Conservation (phyloP, 192 early-diverging fungal species). For the Coemansia sp. region DNA sequence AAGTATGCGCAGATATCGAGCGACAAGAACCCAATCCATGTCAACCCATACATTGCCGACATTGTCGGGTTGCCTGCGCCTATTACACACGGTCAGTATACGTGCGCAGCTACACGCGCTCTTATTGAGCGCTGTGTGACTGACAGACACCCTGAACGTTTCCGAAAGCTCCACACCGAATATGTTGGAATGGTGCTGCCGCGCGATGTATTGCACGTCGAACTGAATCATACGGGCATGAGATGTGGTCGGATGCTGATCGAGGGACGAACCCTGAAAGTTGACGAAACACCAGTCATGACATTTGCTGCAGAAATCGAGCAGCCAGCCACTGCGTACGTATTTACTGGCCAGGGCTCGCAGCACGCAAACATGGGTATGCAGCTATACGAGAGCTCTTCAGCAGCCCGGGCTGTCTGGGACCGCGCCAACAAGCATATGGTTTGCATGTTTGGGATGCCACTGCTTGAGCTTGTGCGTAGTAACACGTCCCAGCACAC, state of each 20-base stretch:
- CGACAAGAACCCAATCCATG: slow-evolving; percentile 74
- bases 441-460: slow-evolving; percentile 64
- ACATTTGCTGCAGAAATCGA: slow-evolving; percentile 84
- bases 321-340: slow-evolving; percentile 84
- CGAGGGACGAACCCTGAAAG: slow-evolving; percentile 79
- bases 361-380: slow-evolving; percentile 96
- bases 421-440: slow-evolving; percentile 87
- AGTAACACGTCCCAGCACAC: too few species aligned
- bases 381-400: slow-evolving; percentile 80
- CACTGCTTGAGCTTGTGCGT: too few species aligned
- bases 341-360: slow-evolving; percentile 97
- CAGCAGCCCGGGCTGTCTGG: slow-evolving; percentile 83
- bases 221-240: slow-evolving; percentile 90
- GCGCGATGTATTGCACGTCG: slow-evolving; percentile 73
- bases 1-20: too few species aligned
- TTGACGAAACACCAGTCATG: slow-evolving; percentile 59
- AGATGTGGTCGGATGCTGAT: slow-evolving; percentile 89
- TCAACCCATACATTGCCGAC: slow-evolving; percentile 88
- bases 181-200: slow-evolving; percentile 92
- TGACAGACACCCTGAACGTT: slow-evolving; percentile 73
- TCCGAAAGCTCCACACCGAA: slow-evolving; percentile 71
- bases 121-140: slow-evolving; percentile 83
- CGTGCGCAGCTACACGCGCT: slow-evolving; percentile 84
- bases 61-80: slow-evolving; percentile 80
- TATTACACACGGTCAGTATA: slow-evolving; percentile 97